These are phyloP conservation scores for Coemansia guatemalensis DNA, from an alignment of 192 early-diverging fungal genomes.

Conservation along the genomic window DNA sequence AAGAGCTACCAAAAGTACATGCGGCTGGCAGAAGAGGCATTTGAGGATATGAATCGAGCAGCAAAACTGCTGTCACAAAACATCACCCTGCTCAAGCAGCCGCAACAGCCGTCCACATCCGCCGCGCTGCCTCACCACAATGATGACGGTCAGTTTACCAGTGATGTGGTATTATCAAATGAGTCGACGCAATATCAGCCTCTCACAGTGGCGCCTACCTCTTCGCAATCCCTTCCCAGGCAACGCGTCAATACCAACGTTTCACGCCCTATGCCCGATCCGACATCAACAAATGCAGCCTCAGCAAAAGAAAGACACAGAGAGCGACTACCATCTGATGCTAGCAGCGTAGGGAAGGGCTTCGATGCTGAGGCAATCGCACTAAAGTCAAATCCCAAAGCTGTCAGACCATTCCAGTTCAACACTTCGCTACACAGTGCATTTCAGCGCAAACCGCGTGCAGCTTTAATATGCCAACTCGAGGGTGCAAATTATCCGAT, in stretches of 20 bases:
- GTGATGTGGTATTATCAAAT: not conserved
- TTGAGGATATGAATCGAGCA: constrained; percentile 32
- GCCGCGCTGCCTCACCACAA: not conserved
- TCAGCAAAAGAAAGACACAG: not conserved
- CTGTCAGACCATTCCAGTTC: constrained; percentile 23
- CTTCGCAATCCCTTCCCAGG: not conserved
- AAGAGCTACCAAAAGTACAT: constrained; percentile 23
- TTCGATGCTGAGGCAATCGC: not conserved
- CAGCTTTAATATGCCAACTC: constrained; percentile 25
- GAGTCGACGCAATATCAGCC: not conserved
- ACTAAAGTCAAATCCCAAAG: not conserved
- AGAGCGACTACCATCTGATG: not conserved
- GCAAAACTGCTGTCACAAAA: constrained; percentile 4
- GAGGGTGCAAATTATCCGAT: constrained; percentile 10
- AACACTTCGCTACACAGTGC: constrained; percentile 12
- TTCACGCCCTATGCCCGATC: not conserved
- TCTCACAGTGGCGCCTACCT: not conserved
- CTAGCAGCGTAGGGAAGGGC: not conserved
- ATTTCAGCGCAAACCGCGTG: constrained; percentile 39
- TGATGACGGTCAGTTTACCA: not conserved
- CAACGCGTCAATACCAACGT: not conserved
- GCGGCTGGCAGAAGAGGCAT: constrained; percentile 20
- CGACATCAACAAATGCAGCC: not conserved
- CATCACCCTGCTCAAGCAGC: not conserved
- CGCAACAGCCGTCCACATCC: not conserved